Percentiles rank a stretch among this genome's conserved stretches.
These are phyloP conservation scores for Iris macrosiphon DNA, from an alignment of 106 monocot genomes.

Conservation along the genomic window DNA sequence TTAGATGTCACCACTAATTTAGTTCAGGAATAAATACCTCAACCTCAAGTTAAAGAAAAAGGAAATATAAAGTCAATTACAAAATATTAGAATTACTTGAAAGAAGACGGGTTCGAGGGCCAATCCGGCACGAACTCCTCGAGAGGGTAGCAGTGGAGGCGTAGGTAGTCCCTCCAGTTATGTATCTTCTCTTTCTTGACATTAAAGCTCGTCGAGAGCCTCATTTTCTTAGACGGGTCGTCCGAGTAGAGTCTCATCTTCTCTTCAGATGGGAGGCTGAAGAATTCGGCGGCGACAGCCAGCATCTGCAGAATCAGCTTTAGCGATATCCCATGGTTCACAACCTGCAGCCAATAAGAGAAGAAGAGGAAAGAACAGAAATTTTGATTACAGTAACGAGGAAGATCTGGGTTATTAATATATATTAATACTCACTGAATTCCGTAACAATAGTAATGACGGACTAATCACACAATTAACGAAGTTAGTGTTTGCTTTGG, in stretches of 20 bases:
- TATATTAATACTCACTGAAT: too few species aligned
- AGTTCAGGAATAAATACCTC: too few species aligned
- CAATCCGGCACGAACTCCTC: constrained; percentile 58
- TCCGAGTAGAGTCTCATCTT: constrained; percentile 74
- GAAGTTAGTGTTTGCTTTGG: too few species aligned
- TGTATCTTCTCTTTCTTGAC: constrained; percentile 60
- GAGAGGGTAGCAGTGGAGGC: constrained; percentile 77
- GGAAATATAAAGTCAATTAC: constrained; percentile 36
- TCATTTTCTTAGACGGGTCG: constrained; percentile 58
- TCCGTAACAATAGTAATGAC: too few species aligned
- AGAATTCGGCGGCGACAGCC: constrained; percentile 43
- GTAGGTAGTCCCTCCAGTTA: constrained; percentile 83
- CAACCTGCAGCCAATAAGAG: too few species aligned
- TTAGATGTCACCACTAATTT: too few species aligned
- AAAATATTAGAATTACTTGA: constrained; percentile 36
- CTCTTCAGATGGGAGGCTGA: constrained; percentile 63
- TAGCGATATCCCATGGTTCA: constrained; percentile 53
- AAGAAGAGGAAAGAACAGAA: too few species aligned
- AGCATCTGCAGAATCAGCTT: constrained; percentile 33
- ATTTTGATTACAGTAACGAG: too few species aligned
- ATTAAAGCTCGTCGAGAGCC: constrained; percentile 90
- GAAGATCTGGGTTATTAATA: too few species aligned
- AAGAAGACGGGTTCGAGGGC: constrained; percentile 48
- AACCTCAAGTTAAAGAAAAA: too few species aligned
- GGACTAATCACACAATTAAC: too few species aligned